Evolutionary conservation across 2,329 filamentous ascomycete species (phyloP).

Genomic region (Calonectria leucothoes): DNA sequence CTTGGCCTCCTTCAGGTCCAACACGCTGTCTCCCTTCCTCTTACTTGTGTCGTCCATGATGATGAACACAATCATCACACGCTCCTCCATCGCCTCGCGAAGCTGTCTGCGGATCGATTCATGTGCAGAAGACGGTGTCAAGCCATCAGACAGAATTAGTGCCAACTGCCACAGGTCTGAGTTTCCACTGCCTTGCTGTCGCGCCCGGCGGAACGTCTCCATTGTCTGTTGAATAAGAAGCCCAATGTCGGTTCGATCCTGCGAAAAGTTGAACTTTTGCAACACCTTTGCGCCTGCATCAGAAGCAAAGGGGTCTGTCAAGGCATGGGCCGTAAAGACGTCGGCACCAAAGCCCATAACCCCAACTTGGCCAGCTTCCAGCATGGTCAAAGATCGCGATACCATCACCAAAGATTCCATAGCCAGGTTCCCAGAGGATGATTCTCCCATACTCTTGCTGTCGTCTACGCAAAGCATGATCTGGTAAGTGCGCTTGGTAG

Average conservation of each 20-base stretch:
- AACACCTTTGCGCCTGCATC: slow-evolving; percentile 84
- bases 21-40: slow-evolving; percentile 72
- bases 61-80: slow-evolving; percentile 98
- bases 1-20: slow-evolving; percentile 88
- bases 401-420: slow-evolving; percentile 96
- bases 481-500: slow-evolving; percentile 94
- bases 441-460: slow-evolving; percentile 91
- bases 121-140: slow-evolving; percentile 86
- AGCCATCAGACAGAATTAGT: slow-evolving; percentile 91
- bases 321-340: slow-evolving; percentile 87
- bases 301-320: slow-evolving; percentile 82
- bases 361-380: slow-evolving; percentile 94
- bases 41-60: slow-evolving; percentile 79
- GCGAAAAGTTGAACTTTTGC: slow-evolving; percentile 85
- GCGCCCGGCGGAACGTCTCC: slow-evolving; percentile 82
- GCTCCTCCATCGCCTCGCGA: slow-evolving; percentile 88
- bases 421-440: slow-evolving; percentile 79
- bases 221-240: slow-evolving; percentile 83
- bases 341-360: slow-evolving; percentile 89
- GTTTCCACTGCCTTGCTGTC: slow-evolving; percentile 66
- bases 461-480: slow-evolving; percentile 98
- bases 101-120: slow-evolving; percentile 85
- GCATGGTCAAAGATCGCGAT: slow-evolving; percentile 86
- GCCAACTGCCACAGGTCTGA: slow-evolving; percentile 94
- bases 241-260: slow-evolving; percentile 87